These are phyloP conservation scores for Kregervanrija delftensis DNA, from an alignment of 805 yeast genomes.

Conservation along the genomic window DNA sequence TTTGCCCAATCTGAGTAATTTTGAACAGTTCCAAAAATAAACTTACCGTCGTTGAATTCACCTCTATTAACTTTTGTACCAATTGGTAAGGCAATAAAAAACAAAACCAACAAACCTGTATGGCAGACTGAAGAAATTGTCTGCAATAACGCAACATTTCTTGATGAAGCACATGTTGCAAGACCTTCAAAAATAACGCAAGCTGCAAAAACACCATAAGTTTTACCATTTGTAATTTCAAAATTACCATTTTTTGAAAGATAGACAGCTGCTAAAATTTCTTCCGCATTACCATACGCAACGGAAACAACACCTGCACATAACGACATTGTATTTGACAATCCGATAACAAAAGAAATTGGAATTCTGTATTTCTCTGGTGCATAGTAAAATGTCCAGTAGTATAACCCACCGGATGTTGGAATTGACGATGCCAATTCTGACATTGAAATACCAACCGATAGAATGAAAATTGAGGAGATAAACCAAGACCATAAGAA, in stretches of 20 bases:
- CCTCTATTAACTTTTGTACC: conserved; percentile 27
- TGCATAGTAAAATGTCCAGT: conserved; percentile 39
- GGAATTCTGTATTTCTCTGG: conserved; percentile 32
- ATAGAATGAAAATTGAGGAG: conserved; percentile 43
- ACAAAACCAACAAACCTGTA: conserved; percentile 30
- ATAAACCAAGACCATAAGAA: conserved; percentile 65
- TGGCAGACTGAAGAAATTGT: conserved; percentile 33
- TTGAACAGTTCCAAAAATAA: conserved; percentile 30
- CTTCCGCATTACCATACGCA: conserved; percentile 39
- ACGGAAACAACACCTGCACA: conserved; percentile 36
- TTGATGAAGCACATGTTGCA: conserved; percentile 34
- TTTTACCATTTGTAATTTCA: conserved; percentile 30
- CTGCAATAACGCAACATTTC: conserved; percentile 34
- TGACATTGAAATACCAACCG: conserved; percentile 52
- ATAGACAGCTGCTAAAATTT: conserved; percentile 36
- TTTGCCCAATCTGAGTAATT: conserved; percentile 31
- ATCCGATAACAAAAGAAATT: conserved; percentile 35
- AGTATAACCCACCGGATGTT: conserved; percentile 57
- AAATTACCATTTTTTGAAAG: conserved; percentile 34
- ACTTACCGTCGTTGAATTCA: conserved; percentile 27
- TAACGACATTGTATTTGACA: conserved; percentile 35
- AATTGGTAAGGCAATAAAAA: conserved; percentile 40
- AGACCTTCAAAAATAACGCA: conserved; percentile 32
- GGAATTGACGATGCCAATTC: conserved; percentile 58
- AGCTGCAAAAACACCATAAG: conserved; percentile 40